A percentile compares a stretch with the other conserved stretches of the same genome.
These are phyloP conservation scores for Quercus berberidifolia DNA, from an alignment of 306 rosid genomes.

Conservation along the genomic window DNA sequence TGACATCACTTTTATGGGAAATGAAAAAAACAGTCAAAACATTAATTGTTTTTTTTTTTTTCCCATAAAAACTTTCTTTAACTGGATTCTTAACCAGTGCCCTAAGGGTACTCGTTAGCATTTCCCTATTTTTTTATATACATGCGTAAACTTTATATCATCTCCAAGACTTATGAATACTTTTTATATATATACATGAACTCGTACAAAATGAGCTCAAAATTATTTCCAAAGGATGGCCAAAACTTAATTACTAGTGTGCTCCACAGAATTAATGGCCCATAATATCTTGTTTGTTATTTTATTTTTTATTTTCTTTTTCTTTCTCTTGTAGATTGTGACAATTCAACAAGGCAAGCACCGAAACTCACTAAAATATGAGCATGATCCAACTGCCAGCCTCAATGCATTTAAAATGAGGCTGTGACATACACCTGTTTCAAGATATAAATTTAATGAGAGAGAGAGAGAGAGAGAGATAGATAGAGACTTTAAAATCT, in stretches of 20 bases:
- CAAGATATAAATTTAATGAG: neutral
- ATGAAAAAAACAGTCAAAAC: no score
- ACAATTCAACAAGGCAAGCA: neutral
- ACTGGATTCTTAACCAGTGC: no score
- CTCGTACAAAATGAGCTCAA: neutral
- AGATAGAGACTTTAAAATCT: neutral
- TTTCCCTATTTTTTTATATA: no score
- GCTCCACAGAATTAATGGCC: neutral
- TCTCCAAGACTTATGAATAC: neutral
- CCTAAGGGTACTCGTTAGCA: no score
- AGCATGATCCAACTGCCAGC: neutral
- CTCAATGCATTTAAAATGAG: neutral
- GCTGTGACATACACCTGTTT: neutral
- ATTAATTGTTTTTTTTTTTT: no score
- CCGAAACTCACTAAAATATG: neutral
- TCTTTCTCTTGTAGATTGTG: neutral
- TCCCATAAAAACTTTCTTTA: no score
- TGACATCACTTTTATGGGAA: no score
- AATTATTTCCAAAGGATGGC: neutral
- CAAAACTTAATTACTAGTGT: neutral
- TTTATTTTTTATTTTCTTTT: neutral
- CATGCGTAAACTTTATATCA: no score
- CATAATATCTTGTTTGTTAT: neutral
- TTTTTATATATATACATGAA: neutral
- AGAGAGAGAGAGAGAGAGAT: no score